Conservation (phyloP, 805 yeast species). For the Candida peoriensis region DNA sequence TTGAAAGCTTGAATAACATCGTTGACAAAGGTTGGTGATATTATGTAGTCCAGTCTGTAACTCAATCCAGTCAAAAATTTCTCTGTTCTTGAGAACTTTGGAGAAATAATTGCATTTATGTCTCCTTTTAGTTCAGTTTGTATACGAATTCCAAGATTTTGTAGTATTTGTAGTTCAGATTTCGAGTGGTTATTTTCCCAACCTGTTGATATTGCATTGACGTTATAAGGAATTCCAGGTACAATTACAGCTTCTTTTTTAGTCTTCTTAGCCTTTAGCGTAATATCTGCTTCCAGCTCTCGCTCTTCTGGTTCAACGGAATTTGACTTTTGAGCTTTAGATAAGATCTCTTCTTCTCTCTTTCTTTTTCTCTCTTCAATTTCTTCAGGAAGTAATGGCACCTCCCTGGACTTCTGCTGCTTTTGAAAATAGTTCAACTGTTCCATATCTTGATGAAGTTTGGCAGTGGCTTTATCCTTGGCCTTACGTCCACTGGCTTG, state of each 20-base stretch:
- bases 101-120: conserved; percentile 61
- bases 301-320: not conserved
- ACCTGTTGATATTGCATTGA: conserved; percentile 59
- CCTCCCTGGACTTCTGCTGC: conserved; percentile 39
- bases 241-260: conserved; percentile 13
- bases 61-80: conserved; percentile 75
- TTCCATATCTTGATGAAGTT: conserved; percentile 63
- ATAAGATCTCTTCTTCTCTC: conserved; percentile 22
- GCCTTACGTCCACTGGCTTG: conserved; percentile 46
- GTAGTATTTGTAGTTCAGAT: conserved; percentile 38
- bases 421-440: conserved; percentile 61
- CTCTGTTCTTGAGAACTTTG: conserved; percentile 78
- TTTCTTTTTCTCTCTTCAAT: conserved; percentile 26
- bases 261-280: conserved; percentile 9
- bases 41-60: conserved; percentile 39
- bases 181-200: conserved; percentile 45
- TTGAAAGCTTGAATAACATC: conserved; percentile 36
- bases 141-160: conserved; percentile 54
- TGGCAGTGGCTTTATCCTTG: conserved; percentile 57
- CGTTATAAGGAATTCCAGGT: conserved; percentile 20
- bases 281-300: too few relatives aligned
- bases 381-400: conserved; percentile 37
- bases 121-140: conserved; percentile 27
- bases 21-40: conserved; percentile 50
- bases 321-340: not conserved